A percentile compares a stretch with the other conserved stretches of the same genome.
phyloP scores from a whole-genome alignment of 768 basidiomycete species.

The Lactarius indigo region DNA sequence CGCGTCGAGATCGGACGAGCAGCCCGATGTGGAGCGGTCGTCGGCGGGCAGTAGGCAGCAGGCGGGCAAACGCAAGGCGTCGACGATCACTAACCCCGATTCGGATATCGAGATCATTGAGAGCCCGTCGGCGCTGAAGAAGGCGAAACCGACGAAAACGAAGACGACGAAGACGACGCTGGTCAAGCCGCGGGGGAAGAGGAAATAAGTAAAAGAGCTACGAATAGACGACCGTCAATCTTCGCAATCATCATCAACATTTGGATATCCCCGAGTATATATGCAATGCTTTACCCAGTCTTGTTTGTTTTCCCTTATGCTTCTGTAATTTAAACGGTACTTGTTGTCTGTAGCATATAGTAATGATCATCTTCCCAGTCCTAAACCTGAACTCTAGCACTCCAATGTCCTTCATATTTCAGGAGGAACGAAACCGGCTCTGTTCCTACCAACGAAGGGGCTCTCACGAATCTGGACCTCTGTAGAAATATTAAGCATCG shows the following conservation, averaged over 20 bases:
- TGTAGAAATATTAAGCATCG: no score
- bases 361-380: background rate
- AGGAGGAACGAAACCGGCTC: no score
- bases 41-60: conserved; percentile 22
- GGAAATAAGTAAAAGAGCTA: conserved; percentile 11
- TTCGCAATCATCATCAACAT: background rate
- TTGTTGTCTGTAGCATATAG: conserved; percentile 10
- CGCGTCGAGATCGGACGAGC: conserved; percentile 31
- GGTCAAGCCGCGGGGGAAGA: conserved; percentile 30
- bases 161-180: conserved; percentile 20
- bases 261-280: background rate
- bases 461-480: no score
- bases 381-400: no score
- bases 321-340: conserved; percentile 4
- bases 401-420: no score
- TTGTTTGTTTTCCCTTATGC: background rate
- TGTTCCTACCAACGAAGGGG: no score
- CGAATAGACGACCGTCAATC: background rate
- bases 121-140: conserved; percentile 27
- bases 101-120: conserved; percentile 33
- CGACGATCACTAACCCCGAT: conserved; percentile 28
- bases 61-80: conserved; percentile 49
- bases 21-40: conserved; percentile 42
- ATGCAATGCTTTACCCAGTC: background rate
- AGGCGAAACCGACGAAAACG: conserved; percentile 25